Percentiles rank a stretch among this genome's conserved stretches.
Conservation (phyloP, 2,329 filamentous ascomycete genomes). For the Paecilomyces sp. region DNA sequence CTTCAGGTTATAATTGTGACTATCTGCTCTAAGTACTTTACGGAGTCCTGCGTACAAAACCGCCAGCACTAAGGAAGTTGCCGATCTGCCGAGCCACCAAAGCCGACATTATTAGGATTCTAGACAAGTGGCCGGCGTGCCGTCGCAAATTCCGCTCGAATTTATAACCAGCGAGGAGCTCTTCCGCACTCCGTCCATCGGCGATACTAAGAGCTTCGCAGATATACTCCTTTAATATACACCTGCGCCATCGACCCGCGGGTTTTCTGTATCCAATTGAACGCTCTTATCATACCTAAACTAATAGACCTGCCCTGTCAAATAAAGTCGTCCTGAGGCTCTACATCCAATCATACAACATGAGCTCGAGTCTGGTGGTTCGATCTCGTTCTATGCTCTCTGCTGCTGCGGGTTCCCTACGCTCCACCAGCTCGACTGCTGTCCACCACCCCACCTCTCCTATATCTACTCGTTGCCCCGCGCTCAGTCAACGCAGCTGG, state of each 20-base stretch:
- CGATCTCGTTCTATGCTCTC: not conserved
- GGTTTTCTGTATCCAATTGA: not conserved
- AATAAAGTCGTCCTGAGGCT: not conserved
- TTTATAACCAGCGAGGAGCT: not conserved
- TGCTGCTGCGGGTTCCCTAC: not conserved
- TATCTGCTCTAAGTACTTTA: not conserved
- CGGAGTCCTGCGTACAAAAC: too few relatives aligned
- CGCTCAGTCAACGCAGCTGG: not conserved
- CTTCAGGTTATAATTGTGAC: too few relatives aligned
- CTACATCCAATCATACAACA: not conserved
- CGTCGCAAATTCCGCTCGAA: not conserved
- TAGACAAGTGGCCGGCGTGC: not conserved
- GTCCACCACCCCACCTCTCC: not conserved
- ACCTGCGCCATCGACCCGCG: not conserved
- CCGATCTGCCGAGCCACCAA: not conserved
- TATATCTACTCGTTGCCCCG: conserved; percentile 5
- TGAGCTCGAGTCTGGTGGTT: not conserved
- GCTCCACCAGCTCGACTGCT: not conserved
- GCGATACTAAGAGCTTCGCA: not conserved
- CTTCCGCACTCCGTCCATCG: not conserved
- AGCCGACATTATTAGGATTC: not conserved
- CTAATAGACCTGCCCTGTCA: not conserved
- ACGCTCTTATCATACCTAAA: not conserved
- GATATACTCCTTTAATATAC: not conserved
- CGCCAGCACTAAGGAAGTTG: too few relatives aligned